phyloP scores from a whole-genome alignment of 441 rosid genomes.

The Syzygium syzygioides region DNA sequence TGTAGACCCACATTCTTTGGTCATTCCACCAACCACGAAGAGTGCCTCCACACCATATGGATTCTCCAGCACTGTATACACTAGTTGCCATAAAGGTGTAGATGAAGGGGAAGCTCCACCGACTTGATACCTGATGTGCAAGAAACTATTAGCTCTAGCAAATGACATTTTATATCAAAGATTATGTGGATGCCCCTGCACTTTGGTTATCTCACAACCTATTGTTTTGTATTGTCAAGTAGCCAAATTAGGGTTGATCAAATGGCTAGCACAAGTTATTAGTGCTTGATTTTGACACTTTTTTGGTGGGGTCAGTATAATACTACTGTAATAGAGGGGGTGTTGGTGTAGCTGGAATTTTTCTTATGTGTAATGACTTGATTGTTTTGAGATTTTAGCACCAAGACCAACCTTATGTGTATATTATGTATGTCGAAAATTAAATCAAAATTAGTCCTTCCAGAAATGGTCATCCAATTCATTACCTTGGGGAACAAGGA shows the following conservation, averaged over 20 bases:
- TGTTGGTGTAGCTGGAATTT: neutral
- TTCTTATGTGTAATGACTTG: neutral
- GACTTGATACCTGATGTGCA: conserved; percentile 19
- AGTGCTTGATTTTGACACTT: neutral
- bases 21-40: conserved; percentile 27
- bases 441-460: neutral
- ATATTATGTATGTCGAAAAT: neutral
- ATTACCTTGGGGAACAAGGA: conserved; percentile 24
- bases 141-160: neutral
- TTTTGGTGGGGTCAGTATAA: neutral
- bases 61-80: conserved; percentile 13
- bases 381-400: neutral
- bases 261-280: neutral
- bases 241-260: neutral
- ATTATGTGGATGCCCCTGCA: neutral
- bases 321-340: neutral
- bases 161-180: neutral
- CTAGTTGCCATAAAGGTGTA: conserved; percentile 11
- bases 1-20: conserved; percentile 29
- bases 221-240: neutral
- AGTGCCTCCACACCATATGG: conserved; percentile 20
- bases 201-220: neutral
- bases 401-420: neutral
- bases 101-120: conserved; percentile 22
- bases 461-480: neutral